These are phyloP conservation scores for Hortiboletus flavorubellus DNA, from an alignment of 768 basidiomycete genomes.

Conservation along the genomic window DNA sequence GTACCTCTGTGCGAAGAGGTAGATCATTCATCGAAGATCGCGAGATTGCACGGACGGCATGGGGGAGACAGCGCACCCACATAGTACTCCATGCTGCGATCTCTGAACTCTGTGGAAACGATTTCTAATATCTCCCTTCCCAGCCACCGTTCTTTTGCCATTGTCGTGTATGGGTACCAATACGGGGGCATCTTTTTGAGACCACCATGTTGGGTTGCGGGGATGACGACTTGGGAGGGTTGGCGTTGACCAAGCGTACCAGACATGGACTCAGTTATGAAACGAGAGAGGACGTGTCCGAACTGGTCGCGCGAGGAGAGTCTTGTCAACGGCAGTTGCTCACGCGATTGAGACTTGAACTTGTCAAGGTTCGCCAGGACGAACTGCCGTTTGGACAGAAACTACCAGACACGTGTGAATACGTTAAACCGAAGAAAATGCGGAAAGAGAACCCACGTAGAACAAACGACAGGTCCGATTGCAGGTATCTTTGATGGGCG, in stretches of 20 bases:
- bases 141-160: slow-evolving; percentile 90
- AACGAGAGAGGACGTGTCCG: slow-evolving; percentile 49
- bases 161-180: slow-evolving; percentile 92
- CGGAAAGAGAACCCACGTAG: slow-evolving; percentile 4
- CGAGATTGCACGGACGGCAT: neutral
- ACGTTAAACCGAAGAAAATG: neutral
- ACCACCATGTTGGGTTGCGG: slow-evolving; percentile 31
- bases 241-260: slow-evolving; percentile 23
- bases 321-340: slow-evolving; percentile 41
- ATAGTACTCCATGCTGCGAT: slow-evolving; percentile 94
- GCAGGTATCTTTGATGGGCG: slow-evolving; percentile 19
- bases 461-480: slow-evolving; percentile 25
- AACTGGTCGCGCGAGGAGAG: slow-evolving; percentile 55
- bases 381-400: slow-evolving; percentile 26
- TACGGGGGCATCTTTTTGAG: slow-evolving; percentile 84
- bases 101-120: slow-evolving; percentile 90
- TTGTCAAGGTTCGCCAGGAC: slow-evolving; percentile 29
- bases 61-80: slow-evolving; percentile 45
- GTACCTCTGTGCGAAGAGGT: slow-evolving; percentile 46
- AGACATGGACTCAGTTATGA: slow-evolving; percentile 51
- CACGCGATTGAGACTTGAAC: slow-evolving; percentile 28
- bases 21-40: neutral
- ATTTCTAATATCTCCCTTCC: slow-evolving; percentile 86
- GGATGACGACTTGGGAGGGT: slow-evolving; percentile 23
- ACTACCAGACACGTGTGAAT: neutral